A percentile compares a stretch with the other conserved stretches of the same genome.
These are phyloP conservation scores for Luffa acutangula DNA, from an alignment of 306 rosid genomes.

Conservation along the genomic window DNA sequence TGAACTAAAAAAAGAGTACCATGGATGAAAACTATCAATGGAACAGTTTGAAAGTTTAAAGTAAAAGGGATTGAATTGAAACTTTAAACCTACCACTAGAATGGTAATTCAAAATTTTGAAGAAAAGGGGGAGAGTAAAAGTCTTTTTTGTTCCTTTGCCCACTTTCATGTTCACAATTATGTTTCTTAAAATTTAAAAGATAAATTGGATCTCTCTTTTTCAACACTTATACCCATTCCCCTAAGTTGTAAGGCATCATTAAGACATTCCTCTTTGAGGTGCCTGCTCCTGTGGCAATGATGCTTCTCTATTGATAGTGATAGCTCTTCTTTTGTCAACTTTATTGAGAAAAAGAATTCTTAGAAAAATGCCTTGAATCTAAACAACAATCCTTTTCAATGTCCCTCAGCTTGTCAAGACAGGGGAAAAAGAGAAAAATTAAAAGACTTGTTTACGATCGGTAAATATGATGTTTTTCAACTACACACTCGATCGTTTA, in stretches of 20 bases:
- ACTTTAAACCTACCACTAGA: neutral
- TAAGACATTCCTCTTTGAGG: neutral
- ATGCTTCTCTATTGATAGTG: neutral
- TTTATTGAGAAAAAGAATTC: neutral
- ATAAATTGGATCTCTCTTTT: neutral
- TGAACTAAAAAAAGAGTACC: too few species aligned
- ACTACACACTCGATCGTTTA: neutral
- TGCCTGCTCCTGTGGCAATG: neutral
- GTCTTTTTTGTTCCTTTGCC: neutral
- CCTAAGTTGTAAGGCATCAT: neutral
- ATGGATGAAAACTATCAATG: too few species aligned
- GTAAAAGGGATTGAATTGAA: neutral
- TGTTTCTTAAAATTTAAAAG: too few species aligned
- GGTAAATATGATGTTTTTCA: neutral
- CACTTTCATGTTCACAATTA: neutral
- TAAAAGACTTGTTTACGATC: neutral
- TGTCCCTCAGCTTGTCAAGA: neutral
- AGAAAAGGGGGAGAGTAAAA: neutral
- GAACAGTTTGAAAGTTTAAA: too few species aligned
- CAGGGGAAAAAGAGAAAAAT: neutral
- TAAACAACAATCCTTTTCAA: neutral
- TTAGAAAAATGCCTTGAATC: neutral
- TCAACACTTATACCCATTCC: neutral
- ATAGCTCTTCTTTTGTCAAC: neutral
- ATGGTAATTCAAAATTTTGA: neutral